A percentile compares a stretch with the other conserved stretches of the same genome.
phyloP scores from a whole-genome alignment of 176 grass and related monocot genomes.

The Pharus latifolius region DNA sequence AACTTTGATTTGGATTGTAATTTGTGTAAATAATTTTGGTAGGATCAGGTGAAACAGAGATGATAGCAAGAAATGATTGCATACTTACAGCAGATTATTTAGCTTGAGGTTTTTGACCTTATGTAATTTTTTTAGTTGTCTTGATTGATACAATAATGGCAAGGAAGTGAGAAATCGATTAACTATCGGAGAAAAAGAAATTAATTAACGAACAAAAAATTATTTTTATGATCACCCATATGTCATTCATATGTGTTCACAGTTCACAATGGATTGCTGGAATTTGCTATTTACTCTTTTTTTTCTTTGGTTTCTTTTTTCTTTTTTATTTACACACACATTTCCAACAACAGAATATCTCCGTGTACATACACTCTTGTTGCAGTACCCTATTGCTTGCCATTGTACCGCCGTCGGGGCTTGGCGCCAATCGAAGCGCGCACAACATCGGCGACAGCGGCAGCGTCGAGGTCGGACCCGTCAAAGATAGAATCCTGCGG shows the following conservation, averaged over 20 bases:
- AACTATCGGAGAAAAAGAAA: neutral
- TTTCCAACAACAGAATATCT: neutral
- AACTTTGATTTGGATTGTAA: neutral
- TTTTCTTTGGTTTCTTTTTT: neutral
- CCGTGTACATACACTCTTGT: neutral
- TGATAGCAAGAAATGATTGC: neutral
- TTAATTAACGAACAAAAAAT: neutral
- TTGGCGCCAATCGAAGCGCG: neutral
- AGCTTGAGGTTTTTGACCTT: neutral
- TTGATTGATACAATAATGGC: neutral
- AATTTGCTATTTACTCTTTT: neutral
- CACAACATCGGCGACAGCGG: neutral
- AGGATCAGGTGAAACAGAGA: neutral
- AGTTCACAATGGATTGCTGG: neutral
- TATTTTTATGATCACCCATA: neutral
- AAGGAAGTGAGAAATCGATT: neutral
- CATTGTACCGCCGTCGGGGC: neutral
- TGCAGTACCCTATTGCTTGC: neutral
- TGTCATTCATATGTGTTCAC: neutral
- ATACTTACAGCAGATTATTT: neutral
- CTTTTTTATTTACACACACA: neutral
- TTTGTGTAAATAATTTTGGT: constrained; percentile 24
- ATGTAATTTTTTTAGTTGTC: neutral
- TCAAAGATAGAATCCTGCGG: neutral
- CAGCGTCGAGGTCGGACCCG: neutral